Conservation (phyloP, 257 asterid species). For the Cinchona pubescens region DNA sequence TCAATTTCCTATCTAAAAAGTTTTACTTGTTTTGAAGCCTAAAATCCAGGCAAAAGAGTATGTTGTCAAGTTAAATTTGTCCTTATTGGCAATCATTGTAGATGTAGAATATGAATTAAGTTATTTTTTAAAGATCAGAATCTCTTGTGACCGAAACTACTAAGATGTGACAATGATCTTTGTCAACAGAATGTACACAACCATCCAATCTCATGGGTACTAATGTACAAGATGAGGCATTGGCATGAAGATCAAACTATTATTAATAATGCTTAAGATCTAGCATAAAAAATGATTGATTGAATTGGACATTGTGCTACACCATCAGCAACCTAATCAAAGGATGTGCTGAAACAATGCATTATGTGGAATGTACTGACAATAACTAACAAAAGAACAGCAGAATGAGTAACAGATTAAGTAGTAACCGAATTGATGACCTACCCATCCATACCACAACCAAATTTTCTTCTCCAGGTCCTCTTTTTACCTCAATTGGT, state of each 20-base stretch:
- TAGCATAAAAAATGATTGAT: neutral
- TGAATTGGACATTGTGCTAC: neutral
- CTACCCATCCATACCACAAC: slow-evolving; percentile 85
- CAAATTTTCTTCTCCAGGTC: slow-evolving; percentile 83
- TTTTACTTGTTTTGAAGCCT: neutral
- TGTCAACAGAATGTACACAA: neutral
- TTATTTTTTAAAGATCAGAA: neutral
- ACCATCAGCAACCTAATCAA: slow-evolving; percentile 1
- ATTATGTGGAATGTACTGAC: neutral
- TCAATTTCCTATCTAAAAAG: neutral
- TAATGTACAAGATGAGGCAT: neutral
- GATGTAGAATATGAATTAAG: neutral
- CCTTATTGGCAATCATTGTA: neutral
- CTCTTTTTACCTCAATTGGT: slow-evolving; percentile 77
- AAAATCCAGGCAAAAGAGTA: neutral
- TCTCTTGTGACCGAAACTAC: slow-evolving; percentile 8
- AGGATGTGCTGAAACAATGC: neutral
- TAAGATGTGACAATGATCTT: neutral
- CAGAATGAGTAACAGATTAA: slow-evolving; percentile 1
- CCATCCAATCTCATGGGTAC: neutral
- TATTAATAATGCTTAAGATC: neutral
- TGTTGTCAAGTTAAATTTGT: neutral
- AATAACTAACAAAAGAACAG: neutral
- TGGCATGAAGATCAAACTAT: neutral
- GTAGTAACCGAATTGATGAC: slow-evolving; percentile 23